These are phyloP conservation scores for Trametes hirsuta DNA, from an alignment of 1,284 basidiomycete species.

Conservation along the genomic window DNA sequence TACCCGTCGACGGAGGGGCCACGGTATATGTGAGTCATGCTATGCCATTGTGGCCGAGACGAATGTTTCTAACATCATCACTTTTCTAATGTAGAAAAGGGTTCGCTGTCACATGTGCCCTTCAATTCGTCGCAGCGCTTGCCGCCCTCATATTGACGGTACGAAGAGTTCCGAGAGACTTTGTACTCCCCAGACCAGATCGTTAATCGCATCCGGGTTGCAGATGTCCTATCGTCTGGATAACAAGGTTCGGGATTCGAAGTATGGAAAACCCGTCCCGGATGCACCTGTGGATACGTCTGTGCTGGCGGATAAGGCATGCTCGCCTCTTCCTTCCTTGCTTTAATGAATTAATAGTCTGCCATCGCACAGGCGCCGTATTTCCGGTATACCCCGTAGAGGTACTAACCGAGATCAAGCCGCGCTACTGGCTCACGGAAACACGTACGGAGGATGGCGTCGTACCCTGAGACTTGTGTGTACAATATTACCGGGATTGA, in stretches of 20 bases:
- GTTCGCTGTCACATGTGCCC: slow-evolving; percentile 61
- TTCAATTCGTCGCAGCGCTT: slow-evolving; percentile 61
- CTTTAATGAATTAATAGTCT: background rate
- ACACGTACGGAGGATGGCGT: too few relatives aligned
- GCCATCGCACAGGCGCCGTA: slow-evolving; percentile 22
- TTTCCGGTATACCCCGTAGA: slow-evolving; percentile 31
- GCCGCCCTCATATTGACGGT: slow-evolving; percentile 59
- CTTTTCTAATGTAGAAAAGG: slow-evolving; percentile 51
- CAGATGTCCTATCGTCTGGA: slow-evolving; percentile 67
- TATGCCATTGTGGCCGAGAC: background rate
- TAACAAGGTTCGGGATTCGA: slow-evolving; percentile 57
- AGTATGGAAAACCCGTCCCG: slow-evolving; percentile 55
- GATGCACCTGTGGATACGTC: slow-evolving; percentile 63
- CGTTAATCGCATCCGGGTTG: background rate
- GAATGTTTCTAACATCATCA: background rate
- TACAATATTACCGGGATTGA: too few relatives aligned
- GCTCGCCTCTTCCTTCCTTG: slow-evolving; percentile 15
- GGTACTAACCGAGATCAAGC: too few relatives aligned
- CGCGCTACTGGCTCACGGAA: too few relatives aligned
- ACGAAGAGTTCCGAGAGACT: slow-evolving; percentile 22
- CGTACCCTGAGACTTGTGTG: too few relatives aligned
- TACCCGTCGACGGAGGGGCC: slow-evolving; percentile 69
- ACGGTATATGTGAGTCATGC: slow-evolving; percentile 53
- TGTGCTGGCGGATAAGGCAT: slow-evolving; percentile 68
- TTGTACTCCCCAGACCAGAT: too few relatives aligned